phyloP scores from a whole-genome alignment of 192 early-diverging fungal species.

The Martensiomyces pterosporus region DNA sequence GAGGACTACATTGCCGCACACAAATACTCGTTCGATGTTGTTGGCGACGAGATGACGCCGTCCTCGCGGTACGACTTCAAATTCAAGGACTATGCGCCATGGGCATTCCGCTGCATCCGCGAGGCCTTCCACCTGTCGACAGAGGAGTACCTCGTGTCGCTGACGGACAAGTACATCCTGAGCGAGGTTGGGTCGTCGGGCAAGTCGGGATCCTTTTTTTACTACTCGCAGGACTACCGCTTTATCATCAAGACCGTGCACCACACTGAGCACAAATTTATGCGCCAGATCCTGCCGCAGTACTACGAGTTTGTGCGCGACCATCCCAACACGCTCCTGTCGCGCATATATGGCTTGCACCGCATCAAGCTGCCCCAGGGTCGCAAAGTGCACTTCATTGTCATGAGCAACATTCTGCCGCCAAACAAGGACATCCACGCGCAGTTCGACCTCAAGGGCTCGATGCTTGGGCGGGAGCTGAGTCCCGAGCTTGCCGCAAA shows the following conservation, averaged over 20 bases:
- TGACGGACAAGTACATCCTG: conserved; percentile 95
- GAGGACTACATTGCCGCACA: conserved; percentile 86
- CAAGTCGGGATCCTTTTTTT: conserved; percentile 96
- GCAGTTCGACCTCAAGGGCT: conserved; percentile 95
- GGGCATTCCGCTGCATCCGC: conserved; percentile 90
- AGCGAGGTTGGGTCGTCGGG: conserved; percentile 93
- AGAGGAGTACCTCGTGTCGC: conserved; percentile 87
- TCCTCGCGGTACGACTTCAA: conserved; percentile 96
- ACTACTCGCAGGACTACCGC: conserved; percentile 95
- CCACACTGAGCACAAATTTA: conserved; percentile 90
- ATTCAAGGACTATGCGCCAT: conserved; percentile 99
- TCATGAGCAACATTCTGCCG: conserved; percentile 99
- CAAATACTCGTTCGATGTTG: conserved; percentile 95
- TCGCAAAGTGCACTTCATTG: conserved; percentile 96
- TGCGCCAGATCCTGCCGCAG: conserved; percentile 77
- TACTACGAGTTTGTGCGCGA: conserved; percentile 88
- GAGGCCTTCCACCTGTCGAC: conserved; percentile 86
- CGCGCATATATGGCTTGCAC: conserved; percentile 93
- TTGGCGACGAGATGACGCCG: conserved; percentile 94
- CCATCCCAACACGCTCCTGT: conserved; percentile 90
- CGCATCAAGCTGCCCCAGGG: conserved; percentile 92
- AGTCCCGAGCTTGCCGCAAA: conserved; percentile 70
- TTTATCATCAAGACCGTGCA: conserved; percentile 99
- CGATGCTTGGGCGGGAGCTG: conserved; percentile 78
- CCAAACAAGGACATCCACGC: conserved; percentile 96